A percentile compares a stretch with the other conserved stretches of the same genome.
Conservation (phyloP, 495 filamentous ascomycete genomes). For the Penicillium manginii region DNA sequence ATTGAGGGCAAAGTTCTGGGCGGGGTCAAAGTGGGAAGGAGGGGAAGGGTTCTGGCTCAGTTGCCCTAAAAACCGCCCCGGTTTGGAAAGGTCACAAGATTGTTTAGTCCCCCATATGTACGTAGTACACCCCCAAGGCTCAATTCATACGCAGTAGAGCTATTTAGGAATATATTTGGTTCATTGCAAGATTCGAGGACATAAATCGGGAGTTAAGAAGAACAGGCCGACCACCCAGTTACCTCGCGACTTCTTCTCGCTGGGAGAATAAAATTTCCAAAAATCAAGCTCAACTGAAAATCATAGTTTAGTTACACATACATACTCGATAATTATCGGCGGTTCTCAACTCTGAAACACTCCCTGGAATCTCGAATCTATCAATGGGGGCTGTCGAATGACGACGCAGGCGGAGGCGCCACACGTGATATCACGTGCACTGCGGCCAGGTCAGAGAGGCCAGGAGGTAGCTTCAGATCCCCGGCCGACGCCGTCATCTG, state of each 20-base stretch:
- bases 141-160: too few species aligned
- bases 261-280: too few species aligned
- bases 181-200: neutral
- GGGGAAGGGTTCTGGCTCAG: neutral
- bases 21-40: neutral
- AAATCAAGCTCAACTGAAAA: too few species aligned
- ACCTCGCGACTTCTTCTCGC: too few species aligned
- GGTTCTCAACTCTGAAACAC: too few species aligned
- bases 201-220: too few species aligned
- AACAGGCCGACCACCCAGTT: too few species aligned
- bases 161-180: too few species aligned
- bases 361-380: neutral
- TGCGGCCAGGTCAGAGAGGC: slow-evolving; percentile 24
- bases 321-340: too few species aligned
- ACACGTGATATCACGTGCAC: slow-evolving; percentile 30
- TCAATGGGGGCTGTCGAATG: neutral
- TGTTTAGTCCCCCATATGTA: neutral
- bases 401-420: neutral
- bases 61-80: neutral
- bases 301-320: too few species aligned
- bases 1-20: neutral
- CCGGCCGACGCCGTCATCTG: slow-evolving; percentile 14
- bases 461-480: slow-evolving; percentile 18
- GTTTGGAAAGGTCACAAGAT: neutral
- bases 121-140: too few species aligned